Conservation (phyloP, 1,284 basidiomycete species). For the Tremellales sp. region DNA sequence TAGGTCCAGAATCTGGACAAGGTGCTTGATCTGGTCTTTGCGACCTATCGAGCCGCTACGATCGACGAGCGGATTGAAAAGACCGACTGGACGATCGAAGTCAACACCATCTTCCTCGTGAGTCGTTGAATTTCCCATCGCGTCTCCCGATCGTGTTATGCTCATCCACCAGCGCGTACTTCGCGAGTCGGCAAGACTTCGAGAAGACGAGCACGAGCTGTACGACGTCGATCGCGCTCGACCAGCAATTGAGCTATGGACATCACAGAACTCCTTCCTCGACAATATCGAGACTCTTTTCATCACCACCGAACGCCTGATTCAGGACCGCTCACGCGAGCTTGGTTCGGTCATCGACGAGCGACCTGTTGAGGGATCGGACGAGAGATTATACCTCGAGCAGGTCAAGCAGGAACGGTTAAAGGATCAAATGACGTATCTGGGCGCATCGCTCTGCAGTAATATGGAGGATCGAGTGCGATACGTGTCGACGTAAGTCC, state of each 20-base stretch:
- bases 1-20: slow-evolving; percentile 36
- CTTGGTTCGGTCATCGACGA: slow-evolving; percentile 51
- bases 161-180: slow-evolving; percentile 58
- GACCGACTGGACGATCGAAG: slow-evolving; percentile 59
- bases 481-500: slow-evolving; percentile 61
- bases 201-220: slow-evolving; percentile 63
- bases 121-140: slow-evolving; percentile 31
- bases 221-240: slow-evolving; percentile 65
- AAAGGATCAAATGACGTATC: slow-evolving; percentile 64
- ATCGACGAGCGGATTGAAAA: slow-evolving; percentile 37
- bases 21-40: slow-evolving; percentile 41
- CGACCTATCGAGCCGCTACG: slow-evolving; percentile 24
- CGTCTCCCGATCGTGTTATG: slow-evolving; percentile 1
- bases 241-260: slow-evolving; percentile 75
- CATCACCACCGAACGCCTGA: slow-evolving; percentile 57
- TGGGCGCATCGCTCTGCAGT: slow-evolving; percentile 65
- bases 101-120: slow-evolving; percentile 68
- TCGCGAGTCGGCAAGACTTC: slow-evolving; percentile 67
- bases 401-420: slow-evolving; percentile 31
- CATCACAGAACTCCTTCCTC: slow-evolving; percentile 63
- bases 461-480: slow-evolving; percentile 69
- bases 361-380: slow-evolving; percentile 14
- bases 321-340: slow-evolving; percentile 51
- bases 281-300: slow-evolving; percentile 71
- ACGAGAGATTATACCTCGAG: slow-evolving; percentile 12